These are phyloP conservation scores for Mallotus repandus DNA, from an alignment of 441 rosid genomes.

Conservation along the genomic window DNA sequence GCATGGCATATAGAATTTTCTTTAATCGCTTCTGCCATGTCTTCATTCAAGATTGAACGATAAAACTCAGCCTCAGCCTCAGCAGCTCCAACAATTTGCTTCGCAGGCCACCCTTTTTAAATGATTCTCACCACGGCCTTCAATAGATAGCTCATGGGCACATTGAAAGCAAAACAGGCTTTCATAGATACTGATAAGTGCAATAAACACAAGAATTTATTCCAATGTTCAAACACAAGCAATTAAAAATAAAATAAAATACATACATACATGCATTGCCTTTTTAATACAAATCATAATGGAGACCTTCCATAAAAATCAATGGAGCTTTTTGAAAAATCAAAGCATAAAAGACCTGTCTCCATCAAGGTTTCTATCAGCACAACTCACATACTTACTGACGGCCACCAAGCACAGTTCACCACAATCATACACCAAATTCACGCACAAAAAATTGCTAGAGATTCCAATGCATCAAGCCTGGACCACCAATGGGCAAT, in stretches of 20 bases:
- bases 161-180: slow-evolving; percentile 49
- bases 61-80: not conserved
- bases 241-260: slow-evolving; percentile 24
- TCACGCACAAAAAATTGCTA: slow-evolving; percentile 38
- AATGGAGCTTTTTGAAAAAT: slow-evolving; percentile 31
- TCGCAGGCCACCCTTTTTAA: slow-evolving; percentile 24
- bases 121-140: slow-evolving; percentile 32
- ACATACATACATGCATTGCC: not conserved
- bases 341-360: slow-evolving; percentile 42
- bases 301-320: slow-evolving; percentile 33
- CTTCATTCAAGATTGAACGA: slow-evolving; percentile 1
- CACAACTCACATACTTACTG: slow-evolving; percentile 46
- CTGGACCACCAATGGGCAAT: slow-evolving; percentile 33
- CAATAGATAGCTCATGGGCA: slow-evolving; percentile 25
- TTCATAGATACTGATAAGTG: slow-evolving; percentile 42
- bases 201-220: slow-evolving; percentile 58
- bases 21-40: not conserved
- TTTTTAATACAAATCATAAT: slow-evolving; percentile 17
- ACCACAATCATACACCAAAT: slow-evolving; percentile 43
- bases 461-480: slow-evolving; percentile 41
- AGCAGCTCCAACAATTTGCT: slow-evolving; percentile 20
- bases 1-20: slow-evolving; percentile 11
- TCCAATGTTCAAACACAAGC: slow-evolving; percentile 44
- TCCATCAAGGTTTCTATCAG: slow-evolving; percentile 50
- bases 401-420: slow-evolving; percentile 54